These are phyloP conservation scores for Talaromyces ruber DNA, from an alignment of 495 filamentous ascomycete genomes.

Conservation along the genomic window DNA sequence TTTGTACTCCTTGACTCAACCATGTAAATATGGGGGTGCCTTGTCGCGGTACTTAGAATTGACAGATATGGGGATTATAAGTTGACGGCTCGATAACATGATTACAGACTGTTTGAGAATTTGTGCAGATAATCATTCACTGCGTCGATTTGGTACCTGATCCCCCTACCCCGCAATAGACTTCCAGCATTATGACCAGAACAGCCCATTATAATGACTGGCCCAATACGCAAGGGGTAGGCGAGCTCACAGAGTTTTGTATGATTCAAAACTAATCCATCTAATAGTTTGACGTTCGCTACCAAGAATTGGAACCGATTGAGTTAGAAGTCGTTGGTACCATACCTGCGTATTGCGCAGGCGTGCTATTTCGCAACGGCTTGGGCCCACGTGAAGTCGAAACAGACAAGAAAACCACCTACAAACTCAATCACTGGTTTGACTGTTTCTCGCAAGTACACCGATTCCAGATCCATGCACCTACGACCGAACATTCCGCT, in stretches of 20 bases:
- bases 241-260: neutral
- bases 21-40: neutral
- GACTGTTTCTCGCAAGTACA: constrained; percentile 71
- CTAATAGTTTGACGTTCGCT: constrained; percentile 40
- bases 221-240: constrained; percentile 25
- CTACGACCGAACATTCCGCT: constrained; percentile 13
- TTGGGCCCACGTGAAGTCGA: constrained; percentile 53
- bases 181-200: neutral
- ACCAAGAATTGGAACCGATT: constrained; percentile 37
- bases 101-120: neutral
- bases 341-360: constrained; percentile 47
- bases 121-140: neutral
- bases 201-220: constrained; percentile 18
- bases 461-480: constrained; percentile 54
- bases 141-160: neutral
- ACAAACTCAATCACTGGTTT: constrained; percentile 64
- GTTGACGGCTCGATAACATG: neutral
- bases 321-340: constrained; percentile 39
- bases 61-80: neutral
- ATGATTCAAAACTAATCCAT: neutral
- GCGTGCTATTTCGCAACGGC: constrained; percentile 64
- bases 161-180: neutral
- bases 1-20: neutral
- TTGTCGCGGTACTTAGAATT: neutral
- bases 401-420: constrained; percentile 44